phyloP scores from a whole-genome alignment of 768 basidiomycete species.

The Macrolepiota fuliginosa region DNA sequence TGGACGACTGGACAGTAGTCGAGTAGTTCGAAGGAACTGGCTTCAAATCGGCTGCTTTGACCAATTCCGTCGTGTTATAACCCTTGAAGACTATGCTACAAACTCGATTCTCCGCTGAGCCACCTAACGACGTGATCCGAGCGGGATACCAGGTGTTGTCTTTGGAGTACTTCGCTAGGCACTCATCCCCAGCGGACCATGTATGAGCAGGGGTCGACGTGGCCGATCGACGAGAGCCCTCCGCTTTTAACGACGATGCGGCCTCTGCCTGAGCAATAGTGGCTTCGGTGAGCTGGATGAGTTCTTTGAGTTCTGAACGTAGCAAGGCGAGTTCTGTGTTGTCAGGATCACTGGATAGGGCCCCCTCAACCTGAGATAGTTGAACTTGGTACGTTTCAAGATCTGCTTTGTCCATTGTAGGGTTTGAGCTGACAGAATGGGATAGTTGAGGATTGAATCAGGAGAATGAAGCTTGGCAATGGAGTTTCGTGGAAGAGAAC shows the following conservation, averaged over 20 bases:
- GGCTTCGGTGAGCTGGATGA: constrained; percentile 76
- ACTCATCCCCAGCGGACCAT: constrained; percentile 85
- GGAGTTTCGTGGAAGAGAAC: not conserved
- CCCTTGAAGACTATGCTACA: constrained; percentile 91
- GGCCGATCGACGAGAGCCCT: constrained; percentile 17
- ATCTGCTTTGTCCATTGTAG: constrained; percentile 62
- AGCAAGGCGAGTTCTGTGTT: constrained; percentile 74
- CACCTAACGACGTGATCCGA: constrained; percentile 81
- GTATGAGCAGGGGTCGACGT: constrained; percentile 47
- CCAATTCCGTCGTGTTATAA: constrained; percentile 88
- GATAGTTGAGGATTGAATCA: not conserved
- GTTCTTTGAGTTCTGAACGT: constrained; percentile 75
- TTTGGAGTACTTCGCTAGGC: constrained; percentile 80
- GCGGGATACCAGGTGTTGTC: constrained; percentile 90
- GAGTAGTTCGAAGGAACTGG: constrained; percentile 58
- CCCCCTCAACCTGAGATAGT: constrained; percentile 83
- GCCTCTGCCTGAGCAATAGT: constrained; percentile 68
- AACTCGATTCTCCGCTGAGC: constrained; percentile 76
- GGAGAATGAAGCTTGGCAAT: not conserved
- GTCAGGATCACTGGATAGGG: constrained; percentile 70
- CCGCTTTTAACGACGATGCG: constrained; percentile 41
- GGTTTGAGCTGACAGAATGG: constrained; percentile 1
- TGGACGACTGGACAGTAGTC: constrained; percentile 39
- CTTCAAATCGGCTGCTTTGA: constrained; percentile 72
- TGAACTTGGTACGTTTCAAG: constrained; percentile 90